Evolutionary conservation across 1,284 basidiomycete species (phyloP).

Genomic region (Calocybe gambosa): DNA sequence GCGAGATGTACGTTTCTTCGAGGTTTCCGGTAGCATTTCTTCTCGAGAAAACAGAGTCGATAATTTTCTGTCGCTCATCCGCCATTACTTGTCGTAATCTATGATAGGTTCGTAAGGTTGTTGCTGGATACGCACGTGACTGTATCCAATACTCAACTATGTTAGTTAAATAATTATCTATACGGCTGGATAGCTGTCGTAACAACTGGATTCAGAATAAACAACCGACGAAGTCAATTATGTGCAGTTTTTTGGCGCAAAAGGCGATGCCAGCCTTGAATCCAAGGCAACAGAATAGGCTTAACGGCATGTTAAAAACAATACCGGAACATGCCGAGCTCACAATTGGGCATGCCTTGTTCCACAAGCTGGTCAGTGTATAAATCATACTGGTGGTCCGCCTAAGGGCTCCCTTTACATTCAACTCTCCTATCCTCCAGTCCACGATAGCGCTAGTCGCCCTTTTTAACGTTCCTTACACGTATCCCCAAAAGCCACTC

Average conservation of each 20-base stretch:
- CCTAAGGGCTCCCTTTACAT: slow-evolving; percentile 1
- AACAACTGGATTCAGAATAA: too few relatives aligned
- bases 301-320: slow-evolving; percentile 19
- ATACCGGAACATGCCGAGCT: slow-evolving; percentile 27
- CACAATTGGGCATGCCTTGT: slow-evolving; percentile 19
- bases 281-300: background rate
- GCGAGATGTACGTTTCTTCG: slow-evolving; percentile 77
- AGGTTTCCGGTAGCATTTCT: slow-evolving; percentile 54
- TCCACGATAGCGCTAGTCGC: slow-evolving; percentile 27
- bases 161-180: too few relatives aligned
- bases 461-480: slow-evolving; percentile 16
- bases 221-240: too few relatives aligned
- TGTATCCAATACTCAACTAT: too few relatives aligned
- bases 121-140: too few relatives aligned
- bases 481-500: slow-evolving; percentile 6
- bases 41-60: slow-evolving; percentile 77
- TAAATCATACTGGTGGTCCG: slow-evolving; percentile 5
- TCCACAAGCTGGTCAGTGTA: background rate
- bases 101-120: too few relatives aligned
- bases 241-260: background rate
- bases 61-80: slow-evolving; percentile 66
- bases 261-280: background rate
- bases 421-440: background rate
- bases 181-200: too few relatives aligned
- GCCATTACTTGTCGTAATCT: slow-evolving; percentile 34